Base-by-base conservation (phyloP, 2,329 filamentous ascomycete genomes). In the Neurospora crassa region DNA sequence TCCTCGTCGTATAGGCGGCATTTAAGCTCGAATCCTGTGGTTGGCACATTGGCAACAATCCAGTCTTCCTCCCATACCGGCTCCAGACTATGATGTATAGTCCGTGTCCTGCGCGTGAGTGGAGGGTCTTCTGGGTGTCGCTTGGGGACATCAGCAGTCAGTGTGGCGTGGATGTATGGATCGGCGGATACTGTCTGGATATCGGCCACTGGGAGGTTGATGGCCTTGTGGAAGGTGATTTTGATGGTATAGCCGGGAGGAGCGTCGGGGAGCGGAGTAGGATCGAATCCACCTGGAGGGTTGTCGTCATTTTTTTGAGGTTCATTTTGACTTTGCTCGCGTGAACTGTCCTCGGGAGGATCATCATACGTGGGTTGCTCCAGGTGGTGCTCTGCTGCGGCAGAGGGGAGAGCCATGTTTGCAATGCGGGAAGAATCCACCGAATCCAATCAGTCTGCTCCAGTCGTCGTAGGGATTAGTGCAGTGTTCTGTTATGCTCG, bases 1-100 rank as follows among this genome's bases (percentile, higher is more conserved):
- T 98, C 95, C 79, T 98, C 95, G 77, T 98, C 95, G 81, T 94
- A 96, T 20, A 98, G 82, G 70, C 92, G 88, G 73, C 92, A 93
- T 79, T 97, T 97, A 75, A 98, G 85, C 71, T 86, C 87, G 82
- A 97, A 97, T 4, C 94, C 94, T 0, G 87, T 88, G 0, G 90
- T 84, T 0, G 95, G 94, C 1, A 97, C 87, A 75, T 97, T 96
- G 73, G 92, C 93, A 34, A 98, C 91, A 29, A 93, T 86, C 95
- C 95, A 98, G 72, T 93, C 87, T 45, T 90, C 88, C 68, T 97
- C 86, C 95, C 95, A 98, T 68, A 83, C 84, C 0, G 95, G 94
- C 76, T 94, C 87, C 1, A 89, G 90, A 53, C 87, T 90, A 74
- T 86, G 88, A 71, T 91, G 88, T 42, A 94, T 81, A 0, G 95